A percentile compares a stretch with the other conserved stretches of the same genome.
These are phyloP conservation scores for Afroboletus lepidellus DNA, from an alignment of 1,284 basidiomycete species.

Conservation along the genomic window DNA sequence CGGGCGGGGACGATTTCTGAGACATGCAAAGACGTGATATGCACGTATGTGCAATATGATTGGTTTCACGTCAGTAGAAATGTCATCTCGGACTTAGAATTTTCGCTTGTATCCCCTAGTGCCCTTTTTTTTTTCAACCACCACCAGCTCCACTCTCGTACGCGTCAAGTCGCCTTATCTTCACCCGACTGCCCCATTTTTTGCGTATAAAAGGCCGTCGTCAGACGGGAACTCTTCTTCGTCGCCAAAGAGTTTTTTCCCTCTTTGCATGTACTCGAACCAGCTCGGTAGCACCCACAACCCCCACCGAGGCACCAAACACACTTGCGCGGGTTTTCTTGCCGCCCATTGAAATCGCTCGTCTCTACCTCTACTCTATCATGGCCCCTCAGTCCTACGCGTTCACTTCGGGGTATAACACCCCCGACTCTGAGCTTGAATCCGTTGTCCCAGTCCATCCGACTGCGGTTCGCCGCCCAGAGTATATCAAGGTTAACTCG, in stretches of 20 bases:
- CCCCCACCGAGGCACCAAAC: slow-evolving; percentile 72
- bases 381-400: slow-evolving; percentile 54
- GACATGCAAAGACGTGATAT: neutral
- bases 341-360: slow-evolving; percentile 46
- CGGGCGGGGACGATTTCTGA: neutral
- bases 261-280: slow-evolving; percentile 83
- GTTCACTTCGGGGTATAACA: slow-evolving; percentile 62
- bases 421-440: slow-evolving; percentile 65
- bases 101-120: neutral
- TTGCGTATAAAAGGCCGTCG: slow-evolving; percentile 27
- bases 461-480: slow-evolving; percentile 75
- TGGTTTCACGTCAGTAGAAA: slow-evolving; percentile 10
- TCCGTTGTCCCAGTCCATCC: slow-evolving; percentile 75
- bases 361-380: slow-evolving; percentile 21
- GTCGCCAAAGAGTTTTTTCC: slow-evolving; percentile 29
- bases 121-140: slow-evolving; percentile 14
- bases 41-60: slow-evolving; percentile 7
- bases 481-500: slow-evolving; percentile 82
- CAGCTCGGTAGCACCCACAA: slow-evolving; percentile 80
- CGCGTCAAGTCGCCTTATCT: neutral
- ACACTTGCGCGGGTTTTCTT: slow-evolving; percentile 64
- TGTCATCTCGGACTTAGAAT: slow-evolving; percentile 23
- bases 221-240: slow-evolving; percentile 4
- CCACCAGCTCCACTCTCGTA: slow-evolving; percentile 6
- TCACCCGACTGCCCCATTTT: slow-evolving; percentile 22